These are phyloP conservation scores for Pilaira anomala DNA, from an alignment of 192 early-diverging fungal species.

Conservation along the genomic window DNA sequence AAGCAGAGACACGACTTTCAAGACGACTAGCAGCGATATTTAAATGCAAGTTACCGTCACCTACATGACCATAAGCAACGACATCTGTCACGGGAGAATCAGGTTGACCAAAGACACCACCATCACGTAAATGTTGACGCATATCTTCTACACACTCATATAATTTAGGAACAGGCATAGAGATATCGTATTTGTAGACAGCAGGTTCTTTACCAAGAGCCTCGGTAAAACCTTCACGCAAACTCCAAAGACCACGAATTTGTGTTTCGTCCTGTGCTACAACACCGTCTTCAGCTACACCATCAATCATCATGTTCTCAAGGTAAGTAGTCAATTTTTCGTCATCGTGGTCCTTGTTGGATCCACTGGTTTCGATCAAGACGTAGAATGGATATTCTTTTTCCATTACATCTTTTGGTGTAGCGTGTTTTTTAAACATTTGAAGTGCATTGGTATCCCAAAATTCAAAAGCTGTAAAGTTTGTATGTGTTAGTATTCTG, in stretches of 20 bases:
- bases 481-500: neutral
- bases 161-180: constrained; percentile 81
- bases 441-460: constrained; percentile 78
- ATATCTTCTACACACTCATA: constrained; percentile 85
- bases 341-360: constrained; percentile 91
- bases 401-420: constrained; percentile 62
- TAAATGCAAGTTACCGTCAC: constrained; percentile 97
- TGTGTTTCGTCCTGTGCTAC: constrained; percentile 89
- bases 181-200: constrained; percentile 96
- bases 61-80: constrained; percentile 94
- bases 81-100: constrained; percentile 65
- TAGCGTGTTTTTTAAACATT: constrained; percentile 74
- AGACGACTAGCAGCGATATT: constrained; percentile 77
- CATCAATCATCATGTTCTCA: constrained; percentile 74
- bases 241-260: constrained; percentile 75
- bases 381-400: constrained; percentile 82
- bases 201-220: constrained; percentile 83
- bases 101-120: constrained; percentile 54
- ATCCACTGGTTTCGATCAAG: constrained; percentile 91
- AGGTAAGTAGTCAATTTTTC: constrained; percentile 78
- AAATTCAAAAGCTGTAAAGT: constrained; percentile 83
- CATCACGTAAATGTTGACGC: constrained; percentile 56
- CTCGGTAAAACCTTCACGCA: constrained; percentile 95
- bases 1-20: constrained; percentile 53
- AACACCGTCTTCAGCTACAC: constrained; percentile 80